Conservation (phyloP, 2,329 filamentous ascomycete genomes). For the Diplodia mutila region DNA sequence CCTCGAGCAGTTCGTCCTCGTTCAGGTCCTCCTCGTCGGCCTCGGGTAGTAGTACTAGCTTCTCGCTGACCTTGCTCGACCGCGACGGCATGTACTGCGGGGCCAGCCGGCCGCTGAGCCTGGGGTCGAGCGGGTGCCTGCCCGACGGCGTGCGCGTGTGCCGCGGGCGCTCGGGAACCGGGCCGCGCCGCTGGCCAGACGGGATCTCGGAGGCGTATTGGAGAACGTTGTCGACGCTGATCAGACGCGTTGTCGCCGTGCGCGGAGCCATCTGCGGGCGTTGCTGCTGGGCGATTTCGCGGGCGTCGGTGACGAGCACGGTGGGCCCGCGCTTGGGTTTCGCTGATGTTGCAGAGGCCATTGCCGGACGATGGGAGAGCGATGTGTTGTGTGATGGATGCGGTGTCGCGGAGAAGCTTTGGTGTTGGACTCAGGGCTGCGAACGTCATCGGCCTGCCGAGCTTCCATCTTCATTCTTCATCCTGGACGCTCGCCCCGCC, state of each 20-base stretch:
- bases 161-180: slow-evolving; percentile 54
- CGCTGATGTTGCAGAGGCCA: slow-evolving; percentile 20
- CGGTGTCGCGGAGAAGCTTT: slow-evolving; percentile 9
- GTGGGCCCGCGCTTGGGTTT: slow-evolving; percentile 61
- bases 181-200: slow-evolving; percentile 83
- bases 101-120: slow-evolving; percentile 60
- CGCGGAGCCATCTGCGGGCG: slow-evolving; percentile 42
- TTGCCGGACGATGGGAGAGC: neutral
- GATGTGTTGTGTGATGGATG: neutral
- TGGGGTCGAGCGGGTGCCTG: slow-evolving; percentile 57
- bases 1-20: slow-evolving; percentile 56
- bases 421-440: neutral
- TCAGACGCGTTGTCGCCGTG: slow-evolving; percentile 65
- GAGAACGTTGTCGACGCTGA: slow-evolving; percentile 91
- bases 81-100: slow-evolving; percentile 74
- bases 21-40: slow-evolving; percentile 56
- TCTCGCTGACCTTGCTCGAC: slow-evolving; percentile 93
- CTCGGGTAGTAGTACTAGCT: slow-evolving; percentile 92
- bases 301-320: slow-evolving; percentile 64
- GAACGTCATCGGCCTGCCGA: neutral
- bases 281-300: slow-evolving; percentile 46
- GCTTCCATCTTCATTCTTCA: neutral
- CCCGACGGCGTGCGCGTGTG: slow-evolving; percentile 55
- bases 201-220: slow-evolving; percentile 94
- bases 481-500: no score